Evolutionary conservation across 768 basidiomycete genomes (phyloP), one percentile per base, ranked within the genome.

Genomic region (Lanmaoa rubissima): DNA sequence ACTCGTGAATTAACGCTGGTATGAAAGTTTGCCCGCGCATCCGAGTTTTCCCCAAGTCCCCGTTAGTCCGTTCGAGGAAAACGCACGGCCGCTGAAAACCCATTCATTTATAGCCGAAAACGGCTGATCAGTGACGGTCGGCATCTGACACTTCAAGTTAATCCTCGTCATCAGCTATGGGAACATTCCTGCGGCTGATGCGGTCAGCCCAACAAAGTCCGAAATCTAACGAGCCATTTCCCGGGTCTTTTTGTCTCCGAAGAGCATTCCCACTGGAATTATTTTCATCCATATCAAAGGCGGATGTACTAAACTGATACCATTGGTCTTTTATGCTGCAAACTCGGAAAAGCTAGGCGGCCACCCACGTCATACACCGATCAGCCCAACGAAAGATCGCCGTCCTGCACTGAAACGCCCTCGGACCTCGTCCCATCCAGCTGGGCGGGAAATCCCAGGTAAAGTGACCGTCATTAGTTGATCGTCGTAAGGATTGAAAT

Each of bases 201-300:
- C 54, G 52, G 62, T 48, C 61, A 55, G 28, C 41, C 34, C 51
- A 65, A 60, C 65, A 72, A 61, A 49, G 51, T 32, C 69, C 64
- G 68, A 62, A 63, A 53, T 41, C 38, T 45, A 48, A 43, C 46
- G 9, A 53, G 42, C 54, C 35, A 31, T 21, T 41, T 55, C 51
- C 55, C 46, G 42, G 57, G 43, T 34, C 45, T 53, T 56, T 42
- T 45, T 64, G 57, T 50, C 50, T 43, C 61, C 53, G 58, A 54
- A 34, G 11, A 7, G 28, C 32, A 12, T 66, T 73, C 71, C 54
- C 71, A 71, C 59, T 56, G 57, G 48, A 19, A 7, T 58, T 61
- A 68, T 63, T 65, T 69, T 67, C 47, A 48, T 38, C 48, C 45
- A 13, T 28, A 5, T 24, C 51, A 53, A 24, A 40, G 57, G 42